Evolutionary conservation across 306 rosid species (phyloP).

Genomic region (Clitoria ternatea): DNA sequence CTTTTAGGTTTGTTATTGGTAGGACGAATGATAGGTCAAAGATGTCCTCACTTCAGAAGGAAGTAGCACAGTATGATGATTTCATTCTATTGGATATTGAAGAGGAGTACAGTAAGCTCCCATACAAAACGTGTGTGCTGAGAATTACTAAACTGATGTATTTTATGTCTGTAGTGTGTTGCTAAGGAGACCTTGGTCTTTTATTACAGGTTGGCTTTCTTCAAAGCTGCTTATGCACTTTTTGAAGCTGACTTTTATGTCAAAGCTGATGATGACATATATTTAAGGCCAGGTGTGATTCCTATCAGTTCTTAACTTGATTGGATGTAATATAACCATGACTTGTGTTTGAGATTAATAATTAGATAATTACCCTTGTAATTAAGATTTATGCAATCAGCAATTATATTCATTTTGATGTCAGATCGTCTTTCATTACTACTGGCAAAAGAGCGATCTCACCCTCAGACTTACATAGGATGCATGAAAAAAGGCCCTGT

Average conservation of each 20-base stretch:
- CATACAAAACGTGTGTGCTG: conserved; percentile 94
- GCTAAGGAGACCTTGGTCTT: conserved; percentile 18
- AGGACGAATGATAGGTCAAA: conserved; percentile 57
- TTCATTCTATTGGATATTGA: conserved; percentile 84
- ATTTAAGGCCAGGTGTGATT: conserved; percentile 84
- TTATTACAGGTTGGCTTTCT: conserved; percentile 79
- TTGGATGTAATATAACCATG: not conserved
- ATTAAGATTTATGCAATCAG: conserved; percentile 23
- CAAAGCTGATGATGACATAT: conserved; percentile 96
- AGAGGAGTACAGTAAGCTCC: conserved; percentile 99
- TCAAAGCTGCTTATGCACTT: conserved; percentile 93
- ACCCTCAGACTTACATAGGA: conserved; percentile 89
- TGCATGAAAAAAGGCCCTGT: conserved; percentile 99
- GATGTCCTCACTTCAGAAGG: conserved; percentile 70
- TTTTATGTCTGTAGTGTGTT: conserved; percentile 15
- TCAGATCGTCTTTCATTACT: conserved; percentile 91
- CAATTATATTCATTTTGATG: conserved; percentile 24
- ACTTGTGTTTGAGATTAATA: conserved; percentile 15
- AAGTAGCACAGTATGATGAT: conserved; percentile 72
- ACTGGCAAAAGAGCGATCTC: conserved; percentile 74
- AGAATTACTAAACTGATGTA: conserved; percentile 13
- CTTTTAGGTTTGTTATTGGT: conserved; percentile 90
- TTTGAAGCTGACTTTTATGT: conserved; percentile 84
- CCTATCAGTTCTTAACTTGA: not conserved
- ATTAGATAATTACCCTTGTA: not conserved